These are phyloP conservation scores for Chamaecyparis obtusa DNA, from an alignment of 75 land plant species.

Conservation along the genomic window DNA sequence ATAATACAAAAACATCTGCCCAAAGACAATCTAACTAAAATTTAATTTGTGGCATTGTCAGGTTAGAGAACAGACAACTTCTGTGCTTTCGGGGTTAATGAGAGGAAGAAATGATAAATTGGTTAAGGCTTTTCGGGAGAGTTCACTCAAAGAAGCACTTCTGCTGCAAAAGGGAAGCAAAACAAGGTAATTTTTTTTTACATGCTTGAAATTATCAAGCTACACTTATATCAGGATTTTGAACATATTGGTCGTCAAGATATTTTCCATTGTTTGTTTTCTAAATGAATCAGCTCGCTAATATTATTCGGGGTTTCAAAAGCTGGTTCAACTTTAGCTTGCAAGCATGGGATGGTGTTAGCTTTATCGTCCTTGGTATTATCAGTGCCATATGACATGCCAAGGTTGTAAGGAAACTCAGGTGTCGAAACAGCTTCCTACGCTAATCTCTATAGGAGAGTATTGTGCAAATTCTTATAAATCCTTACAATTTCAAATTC, in stretches of 20 bases:
- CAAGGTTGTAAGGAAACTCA: too few species aligned
- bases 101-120: constrained; percentile 78
- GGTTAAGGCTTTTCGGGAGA: constrained; percentile 66
- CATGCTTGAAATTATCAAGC: neutral
- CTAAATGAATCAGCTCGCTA: neutral
- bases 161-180: constrained; percentile 40
- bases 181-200: constrained; percentile 27
- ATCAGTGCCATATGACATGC: constrained; percentile 96
- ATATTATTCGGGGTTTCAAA: constrained; percentile 25
- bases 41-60: constrained; percentile 23
- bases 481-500: too few species aligned
- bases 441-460: too few species aligned
- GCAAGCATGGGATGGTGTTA: constrained; percentile 81
- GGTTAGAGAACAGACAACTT: constrained; percentile 94
- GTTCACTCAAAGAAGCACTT: constrained; percentile 48
- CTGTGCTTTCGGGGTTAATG: constrained; percentile 83
- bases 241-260: neutral
- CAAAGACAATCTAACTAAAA: neutral
- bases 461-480: too few species aligned
- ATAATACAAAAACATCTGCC: neutral
- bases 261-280: neutral
- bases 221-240: neutral
- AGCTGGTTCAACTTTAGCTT: constrained; percentile 33
- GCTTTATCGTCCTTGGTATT: constrained; percentile 86
- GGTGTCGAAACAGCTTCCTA: too few species aligned